Conservation (phyloP, 768 basidiomycete genomes). For the Lactarius vividus region DNA sequence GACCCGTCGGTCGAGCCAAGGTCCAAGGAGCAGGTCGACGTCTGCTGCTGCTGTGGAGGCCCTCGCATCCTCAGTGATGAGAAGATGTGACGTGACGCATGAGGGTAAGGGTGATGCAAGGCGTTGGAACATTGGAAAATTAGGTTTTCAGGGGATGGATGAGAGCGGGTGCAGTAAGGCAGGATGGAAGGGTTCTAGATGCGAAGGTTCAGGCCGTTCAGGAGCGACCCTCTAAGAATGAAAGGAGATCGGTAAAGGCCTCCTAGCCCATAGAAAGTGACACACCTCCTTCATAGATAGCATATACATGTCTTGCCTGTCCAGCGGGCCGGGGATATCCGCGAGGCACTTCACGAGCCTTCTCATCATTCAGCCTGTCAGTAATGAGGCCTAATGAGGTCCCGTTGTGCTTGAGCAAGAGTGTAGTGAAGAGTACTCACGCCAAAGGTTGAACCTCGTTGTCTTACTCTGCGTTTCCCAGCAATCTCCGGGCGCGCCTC, state of each 20-base stretch:
- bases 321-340: conserved; percentile 50
- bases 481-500: conserved; percentile 16
- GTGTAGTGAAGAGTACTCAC: conserved; percentile 6
- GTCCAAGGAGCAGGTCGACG: conserved; percentile 16
- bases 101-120: conserved; percentile 27
- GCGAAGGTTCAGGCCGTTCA: conserved; percentile 37
- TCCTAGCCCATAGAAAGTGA: neutral
- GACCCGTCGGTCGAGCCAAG: conserved; percentile 16
- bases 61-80: neutral
- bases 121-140: neutral
- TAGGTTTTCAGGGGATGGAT: conserved; percentile 37
- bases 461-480: conserved; percentile 14
- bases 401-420: neutral
- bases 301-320: conserved; percentile 53
- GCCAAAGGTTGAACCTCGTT: conserved; percentile 7
- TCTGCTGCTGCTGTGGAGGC: neutral
- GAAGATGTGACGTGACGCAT: conserved; percentile 24
- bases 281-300: conserved; percentile 55
- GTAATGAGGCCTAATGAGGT: too few relatives aligned
- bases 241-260: neutral
- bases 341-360: conserved; percentile 42
- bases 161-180: neutral
- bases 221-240: conserved; percentile 40
- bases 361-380: conserved; percentile 37
- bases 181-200: neutral